A percentile compares a stretch with the other conserved stretches of the same genome.
Conservation (phyloP, 371 early-diverging fungal genomes). For the Homolaphlyctis polyrhiza region DNA sequence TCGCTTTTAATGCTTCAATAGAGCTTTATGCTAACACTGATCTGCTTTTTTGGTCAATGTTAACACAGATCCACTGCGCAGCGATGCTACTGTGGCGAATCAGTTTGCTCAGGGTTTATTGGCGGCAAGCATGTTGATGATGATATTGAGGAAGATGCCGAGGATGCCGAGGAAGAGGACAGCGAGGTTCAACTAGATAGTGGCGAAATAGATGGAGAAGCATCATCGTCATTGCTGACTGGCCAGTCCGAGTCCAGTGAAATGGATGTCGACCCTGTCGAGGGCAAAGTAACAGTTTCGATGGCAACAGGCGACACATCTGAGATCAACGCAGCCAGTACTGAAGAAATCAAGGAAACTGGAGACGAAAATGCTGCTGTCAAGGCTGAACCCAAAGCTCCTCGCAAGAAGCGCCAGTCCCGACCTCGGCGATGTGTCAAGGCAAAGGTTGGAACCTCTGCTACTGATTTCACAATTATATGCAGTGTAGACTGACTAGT, state of each 20-base stretch:
- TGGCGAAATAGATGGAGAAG: no score
- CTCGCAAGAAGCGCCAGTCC: neutral
- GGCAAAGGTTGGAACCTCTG: no score
- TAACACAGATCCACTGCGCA: conserved; percentile 72
- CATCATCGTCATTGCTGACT: no score
- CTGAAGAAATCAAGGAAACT: no score
- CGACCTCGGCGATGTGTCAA: no score
- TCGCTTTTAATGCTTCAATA: no score
- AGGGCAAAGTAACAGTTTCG: neutral
- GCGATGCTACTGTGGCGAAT: conserved; percentile 86
- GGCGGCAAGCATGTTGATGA: conserved; percentile 49
- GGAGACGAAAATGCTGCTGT: neutral
- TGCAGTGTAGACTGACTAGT: neutral
- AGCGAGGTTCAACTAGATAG: neutral
- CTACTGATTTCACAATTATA: neutral
- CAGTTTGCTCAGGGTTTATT: conserved; percentile 85
- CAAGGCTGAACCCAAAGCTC: neutral
- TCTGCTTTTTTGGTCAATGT: neutral
- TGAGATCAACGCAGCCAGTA: no score
- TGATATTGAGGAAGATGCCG: conserved; percentile 12
- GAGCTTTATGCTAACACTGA: no score
- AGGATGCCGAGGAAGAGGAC: conserved; percentile 15
- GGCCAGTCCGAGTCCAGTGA: no score
- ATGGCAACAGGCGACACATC: neutral
- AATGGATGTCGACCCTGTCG: no score